Conservation (phyloP, 2,329 filamentous ascomycete species). For the Hymenotorrendiella dingleyae region DNA sequence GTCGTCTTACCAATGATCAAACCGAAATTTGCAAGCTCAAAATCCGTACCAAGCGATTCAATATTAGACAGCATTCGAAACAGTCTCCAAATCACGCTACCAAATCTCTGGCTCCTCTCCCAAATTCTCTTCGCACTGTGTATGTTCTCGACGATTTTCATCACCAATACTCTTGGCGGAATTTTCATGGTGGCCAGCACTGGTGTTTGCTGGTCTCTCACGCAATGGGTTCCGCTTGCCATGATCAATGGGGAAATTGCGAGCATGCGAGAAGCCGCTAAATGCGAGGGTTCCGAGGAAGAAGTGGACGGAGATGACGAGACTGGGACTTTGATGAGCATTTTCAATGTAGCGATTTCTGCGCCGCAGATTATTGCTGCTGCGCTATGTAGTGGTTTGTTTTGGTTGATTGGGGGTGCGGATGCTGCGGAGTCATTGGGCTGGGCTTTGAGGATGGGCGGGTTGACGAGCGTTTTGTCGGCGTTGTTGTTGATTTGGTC, state of each 20-base stretch:
- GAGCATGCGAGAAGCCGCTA: background rate
- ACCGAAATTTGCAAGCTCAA: background rate
- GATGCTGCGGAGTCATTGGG: constrained; percentile 3
- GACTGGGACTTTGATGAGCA: constrained; percentile 12
- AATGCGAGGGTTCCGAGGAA: constrained; percentile 1
- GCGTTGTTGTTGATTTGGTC: constrained; percentile 4
- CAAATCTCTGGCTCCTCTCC: constrained; percentile 15
- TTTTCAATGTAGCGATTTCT: constrained; percentile 14
- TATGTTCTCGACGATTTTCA: constrained; percentile 20
- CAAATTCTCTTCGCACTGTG: constrained; percentile 18
- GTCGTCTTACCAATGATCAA: constrained; percentile 1
- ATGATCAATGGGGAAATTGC: constrained; percentile 27
- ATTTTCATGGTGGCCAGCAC: constrained; percentile 14
- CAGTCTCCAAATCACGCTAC: background rate
- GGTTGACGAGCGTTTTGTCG: constrained; percentile 3
- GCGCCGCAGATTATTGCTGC: constrained; percentile 15
- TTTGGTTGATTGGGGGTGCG: constrained; percentile 4
- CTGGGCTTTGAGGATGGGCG: constrained; percentile 10
- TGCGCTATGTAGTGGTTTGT: constrained; percentile 8
- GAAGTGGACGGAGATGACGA: constrained; percentile 4
- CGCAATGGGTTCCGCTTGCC: constrained; percentile 29
- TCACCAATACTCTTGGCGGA: constrained; percentile 10
- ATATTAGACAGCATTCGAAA: background rate
- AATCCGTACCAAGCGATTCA: background rate
- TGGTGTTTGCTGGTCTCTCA: constrained; percentile 29